A percentile compares a stretch with the other conserved stretches of the same genome.
Evolutionary conservation across 164 flowering plant genomes (phyloP).

Genomic region (Chimonanthus salicifolius): DNA sequence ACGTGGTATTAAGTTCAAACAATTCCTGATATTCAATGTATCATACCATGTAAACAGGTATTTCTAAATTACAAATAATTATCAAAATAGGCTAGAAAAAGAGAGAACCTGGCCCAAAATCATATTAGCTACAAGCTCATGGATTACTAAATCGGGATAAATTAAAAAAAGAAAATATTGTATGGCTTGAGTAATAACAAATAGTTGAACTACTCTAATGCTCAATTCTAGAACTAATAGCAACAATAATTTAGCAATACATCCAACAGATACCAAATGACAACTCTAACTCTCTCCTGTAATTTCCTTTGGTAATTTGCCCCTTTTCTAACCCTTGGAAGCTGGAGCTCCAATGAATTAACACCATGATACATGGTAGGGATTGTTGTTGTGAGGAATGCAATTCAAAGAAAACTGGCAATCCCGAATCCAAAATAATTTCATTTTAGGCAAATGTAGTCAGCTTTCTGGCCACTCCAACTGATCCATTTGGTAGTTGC

Average conservation of each 20-base stretch:
- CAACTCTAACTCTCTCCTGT: constrained; percentile 3
- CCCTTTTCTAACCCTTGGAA: neutral
- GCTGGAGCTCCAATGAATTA: neutral
- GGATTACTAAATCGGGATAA: no score
- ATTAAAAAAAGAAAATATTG: no score
- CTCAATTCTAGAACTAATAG: neutral
- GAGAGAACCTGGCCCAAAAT: no score
- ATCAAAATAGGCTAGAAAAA: no score
- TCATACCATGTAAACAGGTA: no score
- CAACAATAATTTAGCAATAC: neutral
- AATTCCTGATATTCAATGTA: no score
- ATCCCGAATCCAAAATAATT: neutral
- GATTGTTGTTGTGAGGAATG: neutral
- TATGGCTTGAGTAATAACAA: neutral
- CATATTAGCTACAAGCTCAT: no score
- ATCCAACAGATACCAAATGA: neutral
- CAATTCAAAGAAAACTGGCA: neutral
- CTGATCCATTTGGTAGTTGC: constrained; percentile 14
- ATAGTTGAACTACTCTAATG: neutral
- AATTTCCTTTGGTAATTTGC: neutral
- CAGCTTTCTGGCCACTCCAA: constrained; percentile 41
- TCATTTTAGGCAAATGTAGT: neutral
- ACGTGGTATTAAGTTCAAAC: no score
- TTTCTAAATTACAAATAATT: no score
- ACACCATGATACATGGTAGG: neutral